These are phyloP conservation scores for Hypoxylon rubiginosum DNA, from an alignment of 2,329 filamentous ascomycete species.

Conservation along the genomic window DNA sequence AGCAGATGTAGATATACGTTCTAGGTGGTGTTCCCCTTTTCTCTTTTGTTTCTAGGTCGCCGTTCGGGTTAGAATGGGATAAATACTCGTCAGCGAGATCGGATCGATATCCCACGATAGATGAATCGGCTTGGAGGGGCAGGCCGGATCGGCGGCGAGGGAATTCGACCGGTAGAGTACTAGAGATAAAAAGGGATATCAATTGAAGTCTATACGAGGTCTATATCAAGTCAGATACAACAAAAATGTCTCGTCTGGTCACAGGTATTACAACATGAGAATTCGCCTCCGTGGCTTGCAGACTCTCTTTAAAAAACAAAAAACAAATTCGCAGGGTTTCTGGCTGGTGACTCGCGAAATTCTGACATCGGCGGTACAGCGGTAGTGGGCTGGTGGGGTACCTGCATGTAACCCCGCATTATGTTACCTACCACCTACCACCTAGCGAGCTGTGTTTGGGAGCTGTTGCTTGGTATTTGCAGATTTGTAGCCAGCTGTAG, in stretches of 20 bases:
- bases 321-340: background rate
- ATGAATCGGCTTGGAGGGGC: conserved; percentile 5
- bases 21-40: background rate
- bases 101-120: background rate
- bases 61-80: conserved; percentile 2
- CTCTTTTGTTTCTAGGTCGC: background rate
- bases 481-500: too few species aligned
- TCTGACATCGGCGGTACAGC: background rate
- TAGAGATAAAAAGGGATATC: background rate
- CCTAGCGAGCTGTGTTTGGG: background rate
- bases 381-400: too few species aligned
- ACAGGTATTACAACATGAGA: conserved; percentile 1
- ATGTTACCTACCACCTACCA: background rate
- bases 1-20: background rate
- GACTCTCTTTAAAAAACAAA: too few species aligned
- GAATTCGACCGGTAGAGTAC: background rate
- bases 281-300: conserved; percentile 10
- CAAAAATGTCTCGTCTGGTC: background rate
- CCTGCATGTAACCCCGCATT: conserved; percentile 17
- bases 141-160: conserved; percentile 10
- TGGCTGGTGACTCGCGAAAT: background rate
- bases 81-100: conserved; percentile 11
- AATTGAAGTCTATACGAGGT: conserved; percentile 5
- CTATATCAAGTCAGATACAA: background rate
- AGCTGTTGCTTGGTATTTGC: too few species aligned